A percentile compares a stretch with the other conserved stretches of the same genome.
phyloP scores from a whole-genome alignment of 371 early-diverging fungal species.

The Funneliformis caledonium region DNA sequence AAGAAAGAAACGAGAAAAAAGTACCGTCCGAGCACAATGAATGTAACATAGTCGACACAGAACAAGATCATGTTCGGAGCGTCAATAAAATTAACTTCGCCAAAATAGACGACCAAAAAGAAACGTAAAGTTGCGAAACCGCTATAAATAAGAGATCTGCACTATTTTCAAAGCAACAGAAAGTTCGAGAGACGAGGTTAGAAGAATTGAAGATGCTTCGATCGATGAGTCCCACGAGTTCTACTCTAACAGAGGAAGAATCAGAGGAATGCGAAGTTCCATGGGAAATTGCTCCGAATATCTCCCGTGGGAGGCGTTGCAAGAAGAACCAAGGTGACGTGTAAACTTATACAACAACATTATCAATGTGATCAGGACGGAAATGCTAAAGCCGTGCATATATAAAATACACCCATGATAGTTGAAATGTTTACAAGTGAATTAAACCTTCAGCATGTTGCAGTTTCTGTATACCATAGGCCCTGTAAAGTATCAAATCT shows the following conservation, averaged over 20 bases:
- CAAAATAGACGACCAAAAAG: too few species aligned
- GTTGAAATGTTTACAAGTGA: neutral
- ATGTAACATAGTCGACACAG: slow-evolving; percentile 3
- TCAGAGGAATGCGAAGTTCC: neutral
- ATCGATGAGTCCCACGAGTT: neutral
- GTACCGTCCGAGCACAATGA: neutral
- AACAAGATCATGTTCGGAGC: slow-evolving; percentile 17
- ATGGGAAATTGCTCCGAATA: slow-evolving; percentile 35
- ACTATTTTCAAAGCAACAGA: neutral
- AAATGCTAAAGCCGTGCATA: neutral
- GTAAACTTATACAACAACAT: neutral
- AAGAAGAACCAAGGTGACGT: neutral
- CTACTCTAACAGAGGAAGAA: slow-evolving; percentile 14
- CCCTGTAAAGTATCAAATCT: slow-evolving; percentile 24
- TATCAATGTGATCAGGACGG: neutral
- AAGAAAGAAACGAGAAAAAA: neutral
- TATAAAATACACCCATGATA: slow-evolving; percentile 1
- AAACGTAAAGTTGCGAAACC: too few species aligned
- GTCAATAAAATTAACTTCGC: neutral
- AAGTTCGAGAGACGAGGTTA: neutral
- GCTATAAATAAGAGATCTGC: neutral
- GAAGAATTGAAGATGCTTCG: slow-evolving; percentile 14
- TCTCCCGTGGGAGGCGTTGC: slow-evolving; percentile 16
- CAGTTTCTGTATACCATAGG: too few species aligned
- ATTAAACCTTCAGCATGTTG: too few species aligned